These are phyloP conservation scores for Nicotiana tabacum DNA, from an alignment of 257 asterid genomes.

Conservation along the genomic window DNA sequence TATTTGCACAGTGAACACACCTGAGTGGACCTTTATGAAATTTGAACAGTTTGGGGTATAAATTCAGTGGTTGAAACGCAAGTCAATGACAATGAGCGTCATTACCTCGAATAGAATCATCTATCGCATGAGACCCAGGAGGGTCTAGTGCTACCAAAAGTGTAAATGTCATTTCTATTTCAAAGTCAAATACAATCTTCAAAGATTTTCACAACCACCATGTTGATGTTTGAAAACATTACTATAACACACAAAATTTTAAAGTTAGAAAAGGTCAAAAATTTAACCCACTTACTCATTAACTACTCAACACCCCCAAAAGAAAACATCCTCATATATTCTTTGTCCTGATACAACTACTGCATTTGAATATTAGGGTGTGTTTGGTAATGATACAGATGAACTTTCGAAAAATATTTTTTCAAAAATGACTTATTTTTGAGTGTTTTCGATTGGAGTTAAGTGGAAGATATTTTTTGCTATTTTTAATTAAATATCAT, in stretches of 20 bases:
- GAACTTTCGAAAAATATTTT: too few species aligned
- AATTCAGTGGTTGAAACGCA: background rate
- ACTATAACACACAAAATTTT: background rate
- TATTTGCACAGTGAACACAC: too few species aligned
- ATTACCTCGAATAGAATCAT: background rate
- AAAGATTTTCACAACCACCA: conserved; percentile 6
- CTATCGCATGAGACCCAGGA: background rate
- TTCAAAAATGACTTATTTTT: background rate
- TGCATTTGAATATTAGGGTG: background rate
- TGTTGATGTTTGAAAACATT: background rate
- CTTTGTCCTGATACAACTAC: background rate
- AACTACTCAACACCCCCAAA: background rate
- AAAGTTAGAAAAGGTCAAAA: background rate
- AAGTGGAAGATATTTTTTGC: too few species aligned
- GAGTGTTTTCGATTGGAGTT: background rate
- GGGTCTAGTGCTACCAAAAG: background rate
- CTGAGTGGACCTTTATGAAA: background rate
- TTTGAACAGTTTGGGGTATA: background rate
- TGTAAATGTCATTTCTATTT: background rate
- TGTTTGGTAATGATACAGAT: background rate
- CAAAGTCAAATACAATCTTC: background rate
- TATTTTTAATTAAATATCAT: background rate
- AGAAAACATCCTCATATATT: background rate
- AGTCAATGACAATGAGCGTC: background rate
- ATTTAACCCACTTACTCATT: conserved; percentile 1